These are phyloP conservation scores for Saccharum officinarum DNA, from an alignment of 176 grass and related monocot species.

Conservation along the genomic window DNA sequence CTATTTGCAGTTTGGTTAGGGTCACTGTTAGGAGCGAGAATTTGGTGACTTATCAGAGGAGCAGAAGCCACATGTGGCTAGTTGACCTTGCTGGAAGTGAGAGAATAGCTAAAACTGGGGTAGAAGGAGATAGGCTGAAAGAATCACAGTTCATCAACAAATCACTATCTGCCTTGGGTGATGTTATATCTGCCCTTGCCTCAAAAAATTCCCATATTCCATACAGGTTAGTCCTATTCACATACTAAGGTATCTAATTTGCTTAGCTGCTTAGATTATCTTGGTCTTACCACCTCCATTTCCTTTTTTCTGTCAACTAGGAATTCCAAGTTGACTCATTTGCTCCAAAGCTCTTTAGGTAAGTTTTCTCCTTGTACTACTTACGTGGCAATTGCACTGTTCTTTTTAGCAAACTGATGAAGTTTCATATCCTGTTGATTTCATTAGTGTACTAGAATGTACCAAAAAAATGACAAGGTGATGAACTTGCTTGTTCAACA, in stretches of 20 bases:
- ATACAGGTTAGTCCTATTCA: slow-evolving; percentile 60
- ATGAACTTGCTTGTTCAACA: background rate
- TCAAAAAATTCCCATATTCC: slow-evolving; percentile 87
- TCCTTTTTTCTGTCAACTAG: slow-evolving; percentile 50
- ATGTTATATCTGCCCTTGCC: slow-evolving; percentile 91
- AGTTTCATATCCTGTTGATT: slow-evolving; percentile 1
- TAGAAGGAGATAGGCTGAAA: slow-evolving; percentile 82
- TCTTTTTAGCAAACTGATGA: slow-evolving; percentile 25
- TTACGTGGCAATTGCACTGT: background rate
- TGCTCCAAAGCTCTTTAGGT: slow-evolving; percentile 96
- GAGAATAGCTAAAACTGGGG: slow-evolving; percentile 75
- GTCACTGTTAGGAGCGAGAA: slow-evolving; percentile 74
- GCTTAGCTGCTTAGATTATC: slow-evolving; percentile 15
- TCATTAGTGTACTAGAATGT: slow-evolving; percentile 16
- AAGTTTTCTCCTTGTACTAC: slow-evolving; percentile 8
- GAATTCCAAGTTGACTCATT: slow-evolving; percentile 96
- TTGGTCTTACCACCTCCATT: background rate
- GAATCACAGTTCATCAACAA: slow-evolving; percentile 96
- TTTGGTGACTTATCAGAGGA: slow-evolving; percentile 59
- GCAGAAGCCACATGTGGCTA: slow-evolving; percentile 81
- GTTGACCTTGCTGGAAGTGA: slow-evolving; percentile 98
- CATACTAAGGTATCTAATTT: background rate
- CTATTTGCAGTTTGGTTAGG: slow-evolving; percentile 71
- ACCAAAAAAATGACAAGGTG: background rate
- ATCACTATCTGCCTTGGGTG: slow-evolving; percentile 88